Evolutionary conservation across 2,329 filamentous ascomycete genomes (phyloP).

Genomic region (Penicillium sp.): DNA sequence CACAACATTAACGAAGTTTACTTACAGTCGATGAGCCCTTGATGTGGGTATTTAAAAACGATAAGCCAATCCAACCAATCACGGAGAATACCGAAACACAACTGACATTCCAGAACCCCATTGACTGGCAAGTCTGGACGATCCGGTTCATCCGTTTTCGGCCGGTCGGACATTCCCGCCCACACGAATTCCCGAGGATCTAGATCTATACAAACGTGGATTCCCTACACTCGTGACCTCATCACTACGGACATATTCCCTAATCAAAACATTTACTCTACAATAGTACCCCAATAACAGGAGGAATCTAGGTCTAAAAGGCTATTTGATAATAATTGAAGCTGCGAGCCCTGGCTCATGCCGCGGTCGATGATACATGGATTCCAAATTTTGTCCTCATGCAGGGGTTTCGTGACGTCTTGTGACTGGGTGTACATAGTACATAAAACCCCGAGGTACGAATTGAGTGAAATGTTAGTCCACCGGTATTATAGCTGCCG

Average conservation of each 20-base stretch:
- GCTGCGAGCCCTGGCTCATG: neutral
- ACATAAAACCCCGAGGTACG: neutral
- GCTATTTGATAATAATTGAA: neutral
- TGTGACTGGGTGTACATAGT: neutral
- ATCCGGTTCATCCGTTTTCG: slow-evolving; percentile 6
- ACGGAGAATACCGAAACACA: neutral
- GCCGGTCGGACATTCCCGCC: slow-evolving; percentile 1
- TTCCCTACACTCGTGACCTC: neutral
- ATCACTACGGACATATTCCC: neutral
- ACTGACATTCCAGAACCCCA: neutral
- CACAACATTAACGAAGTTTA: neutral
- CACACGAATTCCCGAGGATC: neutral
- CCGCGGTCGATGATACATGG: slow-evolving; percentile 14
- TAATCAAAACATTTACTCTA: neutral
- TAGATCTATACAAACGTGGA: neutral
- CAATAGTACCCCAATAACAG: neutral
- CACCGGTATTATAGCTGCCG: neutral
- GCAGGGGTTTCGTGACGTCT: slow-evolving; percentile 15
- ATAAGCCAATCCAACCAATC: neutral
- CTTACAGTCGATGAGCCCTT: neutral
- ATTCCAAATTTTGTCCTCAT: neutral
- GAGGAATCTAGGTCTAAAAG: neutral
- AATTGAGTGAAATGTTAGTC: neutral
- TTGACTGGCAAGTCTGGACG: neutral
- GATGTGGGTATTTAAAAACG: neutral